Evolutionary conservation across 768 basidiomycete species (phyloP), one percentile per base, ranked within the genome.

Genomic region (Mycena haematopus): DNA sequence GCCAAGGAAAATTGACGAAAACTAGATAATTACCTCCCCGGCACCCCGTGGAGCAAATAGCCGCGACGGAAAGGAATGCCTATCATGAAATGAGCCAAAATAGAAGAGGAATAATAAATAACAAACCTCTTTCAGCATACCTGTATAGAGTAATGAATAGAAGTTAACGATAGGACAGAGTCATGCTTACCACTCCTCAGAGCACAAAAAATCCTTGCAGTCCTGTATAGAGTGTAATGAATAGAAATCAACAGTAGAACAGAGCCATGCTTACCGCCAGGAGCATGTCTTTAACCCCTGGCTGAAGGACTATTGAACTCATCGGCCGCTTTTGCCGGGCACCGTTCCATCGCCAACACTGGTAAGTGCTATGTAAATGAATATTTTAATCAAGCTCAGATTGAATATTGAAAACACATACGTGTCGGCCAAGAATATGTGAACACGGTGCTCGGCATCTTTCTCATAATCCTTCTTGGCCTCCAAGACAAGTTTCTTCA

Each of bases 291-390:
- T 93, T 93, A 10, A 94, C 91, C 45, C 91, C 92, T 5, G 92
- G 91, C 68, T 94, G 92, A 13, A 95, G 82, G 15, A 95, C 92
- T 63, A 95, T 94, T n/a, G 92, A 94, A 69, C 89, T 91, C 89
- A 95, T 90, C 0, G 93, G 93, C 33, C 93, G 84, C 75, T 95
- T 95, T 70, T 93, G 91, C 52, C 92, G 83, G 6, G 92, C 90
- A 45, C 92, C 93, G 68, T 92, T 94, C 89, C 91, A 93, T 59
- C 91, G 82, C 93, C 93, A 95, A 69, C 87, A 87, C 1, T 82
- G 84, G 69, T 90, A 90, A 10, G 87, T 84, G 50, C 89, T 90
- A 66, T 35, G 54, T 55, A 52, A 46, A 62, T 24, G 47, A 60
- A 58, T 22, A 51, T 47, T 57, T 63, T 69, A 36, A 31, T 60